These are phyloP conservation scores for Ascochyta pisi DNA, from an alignment of 2,329 filamentous ascomycete genomes.

Conservation along the genomic window DNA sequence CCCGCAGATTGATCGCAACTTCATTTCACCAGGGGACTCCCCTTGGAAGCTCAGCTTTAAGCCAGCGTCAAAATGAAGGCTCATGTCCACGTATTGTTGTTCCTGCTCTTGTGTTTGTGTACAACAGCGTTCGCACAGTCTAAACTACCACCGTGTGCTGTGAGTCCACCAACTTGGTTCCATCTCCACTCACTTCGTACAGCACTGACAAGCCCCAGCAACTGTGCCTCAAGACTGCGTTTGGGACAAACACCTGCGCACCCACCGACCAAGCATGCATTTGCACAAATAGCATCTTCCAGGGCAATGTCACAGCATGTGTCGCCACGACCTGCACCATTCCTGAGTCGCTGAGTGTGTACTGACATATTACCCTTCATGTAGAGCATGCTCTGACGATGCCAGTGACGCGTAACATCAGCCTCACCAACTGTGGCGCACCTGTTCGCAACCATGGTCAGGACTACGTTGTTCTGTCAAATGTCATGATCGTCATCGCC, in stretches of 20 bases:
- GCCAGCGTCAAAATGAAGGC: conserved; percentile 7
- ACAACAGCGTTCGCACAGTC: conserved; percentile 14
- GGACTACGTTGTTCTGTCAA: conserved; percentile 43
- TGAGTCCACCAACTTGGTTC: conserved; percentile 15
- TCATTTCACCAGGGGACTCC: not conserved
- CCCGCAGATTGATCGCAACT: conserved; percentile 1
- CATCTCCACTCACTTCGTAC: not conserved
- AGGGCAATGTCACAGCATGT: conserved; percentile 29
- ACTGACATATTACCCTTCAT: not conserved
- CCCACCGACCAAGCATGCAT: conserved; percentile 31
- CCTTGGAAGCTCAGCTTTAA: not conserved
- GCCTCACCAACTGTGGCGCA: conserved; percentile 48
- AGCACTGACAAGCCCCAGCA: conserved; percentile 8
- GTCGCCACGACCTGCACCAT: conserved; percentile 30
- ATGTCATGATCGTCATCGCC: conserved; percentile 46
- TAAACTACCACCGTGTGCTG: conserved; percentile 24
- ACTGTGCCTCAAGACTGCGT: conserved; percentile 14
- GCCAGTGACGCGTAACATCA: conserved; percentile 52
- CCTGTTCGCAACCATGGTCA: conserved; percentile 49
- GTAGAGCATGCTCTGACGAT: not conserved
- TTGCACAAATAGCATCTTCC: conserved; percentile 30
- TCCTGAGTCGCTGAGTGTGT: conserved; percentile 30
- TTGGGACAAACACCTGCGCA: conserved; percentile 25
- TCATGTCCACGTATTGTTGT: conserved; percentile 5
- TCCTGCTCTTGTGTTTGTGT: conserved; percentile 12